Evolutionary conservation across 2,329 filamentous ascomycete genomes (phyloP).

Genomic region (Canariomyces notabilis): DNA sequence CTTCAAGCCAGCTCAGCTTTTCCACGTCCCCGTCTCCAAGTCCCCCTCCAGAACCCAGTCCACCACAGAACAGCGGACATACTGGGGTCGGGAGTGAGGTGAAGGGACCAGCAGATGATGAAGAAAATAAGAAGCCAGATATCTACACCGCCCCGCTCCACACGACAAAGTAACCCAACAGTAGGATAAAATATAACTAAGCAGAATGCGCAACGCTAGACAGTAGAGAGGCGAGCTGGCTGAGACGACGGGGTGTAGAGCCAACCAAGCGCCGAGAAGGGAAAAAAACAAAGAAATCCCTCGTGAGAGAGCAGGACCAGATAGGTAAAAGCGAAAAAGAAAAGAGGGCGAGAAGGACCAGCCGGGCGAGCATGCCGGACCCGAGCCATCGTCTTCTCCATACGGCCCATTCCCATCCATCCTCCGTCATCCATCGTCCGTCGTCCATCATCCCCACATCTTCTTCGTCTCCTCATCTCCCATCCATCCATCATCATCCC

Average conservation of each 20-base stretch:
- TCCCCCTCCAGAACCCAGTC: neutral
- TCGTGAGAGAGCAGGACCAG: neutral
- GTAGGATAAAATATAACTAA: neutral
- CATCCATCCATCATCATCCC: neutral
- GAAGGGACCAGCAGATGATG: neutral
- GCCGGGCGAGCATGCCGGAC: neutral
- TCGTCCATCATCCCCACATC: neutral
- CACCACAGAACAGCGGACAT: neutral
- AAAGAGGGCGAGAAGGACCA: slow-evolving; percentile 4
- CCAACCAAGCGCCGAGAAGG: no score
- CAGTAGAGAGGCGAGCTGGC: no score
- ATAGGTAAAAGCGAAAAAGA: slow-evolving; percentile 15
- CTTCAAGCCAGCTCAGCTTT: slow-evolving; percentile 14
- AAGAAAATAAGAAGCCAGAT: neutral
- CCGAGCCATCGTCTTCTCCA: neutral
- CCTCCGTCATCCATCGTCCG: neutral
- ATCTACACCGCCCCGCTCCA: neutral
- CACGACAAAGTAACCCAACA: neutral
- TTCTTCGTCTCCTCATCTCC: neutral
- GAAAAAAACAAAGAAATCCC: no score
- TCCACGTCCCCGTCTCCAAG: no score
- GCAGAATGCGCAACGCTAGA: neutral
- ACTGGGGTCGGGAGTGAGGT: neutral
- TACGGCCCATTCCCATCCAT: neutral
- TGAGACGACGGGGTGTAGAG: no score